Evolutionary conservation across 768 basidiomycete genomes (phyloP), one percentile per base, ranked within the genome.

Genomic region (Lepiota brunneoincarnata): DNA sequence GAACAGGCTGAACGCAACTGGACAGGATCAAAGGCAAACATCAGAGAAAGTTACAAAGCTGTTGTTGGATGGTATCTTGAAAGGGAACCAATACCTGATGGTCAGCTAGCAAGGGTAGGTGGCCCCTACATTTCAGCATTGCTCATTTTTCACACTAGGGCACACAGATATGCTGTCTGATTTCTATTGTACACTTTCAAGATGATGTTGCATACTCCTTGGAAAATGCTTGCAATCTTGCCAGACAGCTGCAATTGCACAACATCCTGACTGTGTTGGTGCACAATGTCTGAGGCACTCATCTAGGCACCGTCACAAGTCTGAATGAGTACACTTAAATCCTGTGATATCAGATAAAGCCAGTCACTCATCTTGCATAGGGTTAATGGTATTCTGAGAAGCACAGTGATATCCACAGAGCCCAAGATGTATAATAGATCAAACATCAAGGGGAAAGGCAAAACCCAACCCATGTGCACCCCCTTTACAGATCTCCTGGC

Each of bases 161-260:
- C 35, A 28, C 11, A 14, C 41, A 67, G 67, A 63, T 70, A 38
- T 35, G 34, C 26, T 67, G 67, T 17, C 65, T 67, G 0, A 61
- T 70, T 11, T 45, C 52, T n/a, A 56, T 73, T 26, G 63, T 73
- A 11, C 64, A 69, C 37, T 67, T 66, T 53, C 42, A 49, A 11
- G 63, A 66, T 6, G 67, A 70, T 51, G 54, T 72, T 21, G 69
- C 64, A 9, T 73, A 72, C 51, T 46, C 63, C 1, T 9, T 59
- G 4, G 59, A 64, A 35, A 31, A 48, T 23, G 57, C 67, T 4
- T 37, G 68, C 37, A 62, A 62, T 1, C 59, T 69, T 4, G 54
- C 51, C 11, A 35, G 44, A 6, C 17, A 49, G 2, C 52, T 73
- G 17, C 34, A 45, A 11, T 44, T 54, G 3, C 64, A 61, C 6